Evolutionary conservation across 208 protist genomes (phyloP).

Genomic region (Leishmania guyanensis): DNA sequence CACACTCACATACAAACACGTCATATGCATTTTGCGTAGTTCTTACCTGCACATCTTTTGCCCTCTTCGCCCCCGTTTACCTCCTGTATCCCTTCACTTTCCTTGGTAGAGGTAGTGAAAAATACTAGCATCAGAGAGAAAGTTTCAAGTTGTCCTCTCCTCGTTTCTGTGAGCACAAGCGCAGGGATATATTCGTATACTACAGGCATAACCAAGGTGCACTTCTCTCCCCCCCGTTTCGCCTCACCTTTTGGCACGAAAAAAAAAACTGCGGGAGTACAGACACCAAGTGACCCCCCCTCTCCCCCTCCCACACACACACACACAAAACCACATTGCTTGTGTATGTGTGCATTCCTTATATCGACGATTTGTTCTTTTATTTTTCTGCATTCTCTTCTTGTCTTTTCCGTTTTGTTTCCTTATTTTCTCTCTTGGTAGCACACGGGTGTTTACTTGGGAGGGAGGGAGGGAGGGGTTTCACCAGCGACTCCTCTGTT

Average conservation of each 20-base stretch:
- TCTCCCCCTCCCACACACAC: neutral
- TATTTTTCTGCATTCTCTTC: neutral
- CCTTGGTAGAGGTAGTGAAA: neutral
- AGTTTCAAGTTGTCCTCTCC: neutral
- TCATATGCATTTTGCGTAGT: neutral
- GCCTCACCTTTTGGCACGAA: neutral
- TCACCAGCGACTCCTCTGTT: neutral
- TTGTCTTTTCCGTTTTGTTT: too few species aligned
- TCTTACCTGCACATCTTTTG: neutral
- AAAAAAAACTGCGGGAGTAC: neutral
- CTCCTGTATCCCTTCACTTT: neutral
- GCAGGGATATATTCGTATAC: neutral
- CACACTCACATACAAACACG: neutral
- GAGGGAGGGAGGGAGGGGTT: too few species aligned
- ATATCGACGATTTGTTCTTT: neutral
- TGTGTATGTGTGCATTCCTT: neutral
- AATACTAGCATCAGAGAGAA: neutral
- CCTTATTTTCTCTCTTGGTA: neutral
- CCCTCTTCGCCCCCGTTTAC: slow-evolving; percentile 1
- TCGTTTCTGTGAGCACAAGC: neutral
- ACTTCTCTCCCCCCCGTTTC: neutral
- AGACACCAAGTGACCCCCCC: neutral
- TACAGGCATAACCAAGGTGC: neutral
- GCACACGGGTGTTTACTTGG: neutral
- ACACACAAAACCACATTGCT: neutral